Conservation (phyloP, 768 basidiomycete species). For the Pholiota microspora region DNA sequence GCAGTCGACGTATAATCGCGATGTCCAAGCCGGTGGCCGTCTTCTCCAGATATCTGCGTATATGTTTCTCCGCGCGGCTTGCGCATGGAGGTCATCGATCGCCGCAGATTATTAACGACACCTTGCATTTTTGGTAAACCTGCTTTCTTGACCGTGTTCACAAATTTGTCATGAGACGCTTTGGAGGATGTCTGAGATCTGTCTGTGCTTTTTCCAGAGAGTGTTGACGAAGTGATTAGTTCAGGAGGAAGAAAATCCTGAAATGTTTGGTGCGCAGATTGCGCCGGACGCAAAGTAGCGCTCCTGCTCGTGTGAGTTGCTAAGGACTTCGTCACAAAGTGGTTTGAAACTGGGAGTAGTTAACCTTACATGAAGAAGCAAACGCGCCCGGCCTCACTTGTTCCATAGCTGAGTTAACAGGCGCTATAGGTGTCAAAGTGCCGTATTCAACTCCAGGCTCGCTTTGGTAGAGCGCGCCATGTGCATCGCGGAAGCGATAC, state of each 20-base stretch:
- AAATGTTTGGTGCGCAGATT: neutral
- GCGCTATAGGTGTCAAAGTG: constrained; percentile 33
- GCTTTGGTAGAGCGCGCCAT: constrained; percentile 43
- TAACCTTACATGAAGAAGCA: constrained; percentile 23
- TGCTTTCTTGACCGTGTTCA: constrained; percentile 29
- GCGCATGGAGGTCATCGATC: constrained; percentile 36
- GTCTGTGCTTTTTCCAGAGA: constrained; percentile 8
- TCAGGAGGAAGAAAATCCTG: constrained; percentile 26
- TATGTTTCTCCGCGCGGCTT: neutral
- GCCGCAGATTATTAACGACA: constrained; percentile 32
- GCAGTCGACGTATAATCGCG: neutral
- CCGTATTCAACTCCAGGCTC: constrained; percentile 47
- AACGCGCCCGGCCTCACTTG: constrained; percentile 22
- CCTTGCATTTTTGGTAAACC: constrained; percentile 39
- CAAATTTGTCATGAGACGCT: constrained; percentile 19
- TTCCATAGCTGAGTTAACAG: constrained; percentile 10
- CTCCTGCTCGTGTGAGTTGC: neutral
- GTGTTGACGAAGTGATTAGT: neutral
- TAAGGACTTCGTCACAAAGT: too few relatives aligned
- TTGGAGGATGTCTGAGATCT: neutral
- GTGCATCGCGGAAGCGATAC: constrained; percentile 47
- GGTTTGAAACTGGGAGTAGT: too few relatives aligned
- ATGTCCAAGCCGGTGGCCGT: neutral
- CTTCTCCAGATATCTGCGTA: neutral
- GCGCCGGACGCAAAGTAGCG: neutral